Conservation (phyloP, 179 eudicot species). For the Camellia oleifera region DNA sequence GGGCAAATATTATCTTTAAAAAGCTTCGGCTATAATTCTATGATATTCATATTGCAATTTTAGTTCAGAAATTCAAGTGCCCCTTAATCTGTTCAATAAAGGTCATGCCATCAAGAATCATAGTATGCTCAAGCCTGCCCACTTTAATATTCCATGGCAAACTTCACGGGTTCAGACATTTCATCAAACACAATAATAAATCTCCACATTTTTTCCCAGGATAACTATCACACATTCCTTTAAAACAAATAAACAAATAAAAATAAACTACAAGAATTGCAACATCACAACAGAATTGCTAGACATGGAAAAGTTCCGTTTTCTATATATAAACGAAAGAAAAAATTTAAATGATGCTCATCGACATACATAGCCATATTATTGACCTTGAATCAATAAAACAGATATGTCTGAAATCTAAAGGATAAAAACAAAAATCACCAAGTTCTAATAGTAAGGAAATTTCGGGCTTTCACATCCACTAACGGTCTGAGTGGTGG, state of each 20-base stretch:
- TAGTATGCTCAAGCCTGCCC: neutral
- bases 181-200: neutral
- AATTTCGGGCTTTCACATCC: slow-evolving; percentile 39
- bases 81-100: slow-evolving; percentile 2
- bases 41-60: neutral
- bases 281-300: neutral
- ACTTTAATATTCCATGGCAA: neutral
- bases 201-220: neutral
- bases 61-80: neutral
- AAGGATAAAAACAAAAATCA: slow-evolving; percentile 28
- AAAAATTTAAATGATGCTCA: neutral
- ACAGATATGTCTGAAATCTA: slow-evolving; percentile 14
- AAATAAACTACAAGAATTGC: neutral
- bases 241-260: no score
- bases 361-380: neutral
- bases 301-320: neutral
- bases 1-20: no score
- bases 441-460: slow-evolving; percentile 33
- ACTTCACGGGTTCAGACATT: neutral
- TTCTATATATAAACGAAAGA: neutral
- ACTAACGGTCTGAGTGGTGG: slow-evolving; percentile 44
- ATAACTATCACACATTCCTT: neutral
- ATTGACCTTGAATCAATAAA: neutral
- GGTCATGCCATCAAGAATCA: slow-evolving; percentile 4
- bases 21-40: neutral